Percentiles rank a stretch among this genome's conserved stretches.
Conservation (phyloP, 805 yeast genomes). For the Teunomyces aglyptinius region DNA sequence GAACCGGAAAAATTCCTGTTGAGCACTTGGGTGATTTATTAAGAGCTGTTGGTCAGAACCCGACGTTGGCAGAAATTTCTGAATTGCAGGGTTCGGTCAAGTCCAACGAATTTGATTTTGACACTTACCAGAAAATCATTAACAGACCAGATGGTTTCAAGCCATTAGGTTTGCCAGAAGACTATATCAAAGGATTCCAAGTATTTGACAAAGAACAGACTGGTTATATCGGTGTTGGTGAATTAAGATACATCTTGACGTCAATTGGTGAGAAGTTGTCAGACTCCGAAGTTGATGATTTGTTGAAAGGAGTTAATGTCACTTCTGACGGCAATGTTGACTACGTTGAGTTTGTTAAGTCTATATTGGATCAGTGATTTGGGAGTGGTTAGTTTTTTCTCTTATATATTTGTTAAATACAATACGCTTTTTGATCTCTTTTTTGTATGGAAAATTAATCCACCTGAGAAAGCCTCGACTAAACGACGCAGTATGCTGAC, state of each 20-base stretch:
- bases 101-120: slow-evolving; percentile 61
- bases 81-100: slow-evolving; percentile 44
- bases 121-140: slow-evolving; percentile 70
- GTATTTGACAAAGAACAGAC: slow-evolving; percentile 95
- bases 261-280: slow-evolving; percentile 92
- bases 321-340: slow-evolving; percentile 94
- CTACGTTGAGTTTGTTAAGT: slow-evolving; percentile 91
- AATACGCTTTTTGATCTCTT: background rate
- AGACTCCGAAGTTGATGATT: slow-evolving; percentile 91
- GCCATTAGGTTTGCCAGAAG: slow-evolving; percentile 83
- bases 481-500: background rate
- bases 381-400: background rate
- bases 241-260: slow-evolving; percentile 89
- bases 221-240: slow-evolving; percentile 97
- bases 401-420: background rate
- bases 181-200: slow-evolving; percentile 89
- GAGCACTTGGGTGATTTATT: slow-evolving; percentile 88
- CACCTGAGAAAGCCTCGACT: background rate
- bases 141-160: slow-evolving; percentile 88
- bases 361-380: slow-evolving; percentile 78
- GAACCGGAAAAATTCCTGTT: slow-evolving; percentile 84
- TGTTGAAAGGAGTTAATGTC: slow-evolving; percentile 91
- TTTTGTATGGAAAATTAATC: background rate
- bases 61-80: slow-evolving; percentile 85
- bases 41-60: slow-evolving; percentile 98